phyloP scores from a whole-genome alignment of 495 filamentous ascomycete genomes.

The Xylaria venustula region DNA sequence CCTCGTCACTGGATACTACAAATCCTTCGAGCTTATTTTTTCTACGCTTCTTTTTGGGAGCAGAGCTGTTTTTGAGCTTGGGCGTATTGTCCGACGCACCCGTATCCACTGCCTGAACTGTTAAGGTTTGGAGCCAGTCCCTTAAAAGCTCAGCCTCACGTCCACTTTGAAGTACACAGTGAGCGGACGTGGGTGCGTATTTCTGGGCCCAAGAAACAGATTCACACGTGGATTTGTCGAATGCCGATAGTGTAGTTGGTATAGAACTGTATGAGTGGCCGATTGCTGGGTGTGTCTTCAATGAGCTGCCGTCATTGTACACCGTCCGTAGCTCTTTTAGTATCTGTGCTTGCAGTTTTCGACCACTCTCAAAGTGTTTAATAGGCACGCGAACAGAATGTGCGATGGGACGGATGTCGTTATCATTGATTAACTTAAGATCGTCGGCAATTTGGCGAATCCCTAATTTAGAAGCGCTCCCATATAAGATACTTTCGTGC shows the following conservation, averaged over 20 bases:
- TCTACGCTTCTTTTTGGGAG: slow-evolving; percentile 61
- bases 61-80: slow-evolving; percentile 39
- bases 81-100: slow-evolving; percentile 51
- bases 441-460: slow-evolving; percentile 25
- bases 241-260: slow-evolving; percentile 63
- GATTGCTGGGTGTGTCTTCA: slow-evolving; percentile 57
- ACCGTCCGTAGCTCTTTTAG: slow-evolving; percentile 31
- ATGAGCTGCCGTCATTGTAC: slow-evolving; percentile 10
- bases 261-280: slow-evolving; percentile 60
- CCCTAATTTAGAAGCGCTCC: slow-evolving; percentile 5
- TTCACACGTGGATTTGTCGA: slow-evolving; percentile 78
- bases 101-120: slow-evolving; percentile 69
- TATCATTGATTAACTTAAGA: slow-evolving; percentile 35
- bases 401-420: slow-evolving; percentile 39
- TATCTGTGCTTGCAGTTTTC: slow-evolving; percentile 43
- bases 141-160: slow-evolving; percentile 68
- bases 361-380: slow-evolving; percentile 50
- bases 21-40: slow-evolving; percentile 81
- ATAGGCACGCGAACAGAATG: slow-evolving; percentile 44
- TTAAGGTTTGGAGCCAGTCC: slow-evolving; percentile 80
- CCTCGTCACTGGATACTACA: slow-evolving; percentile 80
- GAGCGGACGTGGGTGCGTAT: slow-evolving; percentile 70
- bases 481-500: slow-evolving; percentile 44
- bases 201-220: slow-evolving; percentile 76
- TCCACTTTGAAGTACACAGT: slow-evolving; percentile 74